phyloP scores from a whole-genome alignment of 2,329 filamentous ascomycete genomes.

The Cadophora luteo-olivacea region DNA sequence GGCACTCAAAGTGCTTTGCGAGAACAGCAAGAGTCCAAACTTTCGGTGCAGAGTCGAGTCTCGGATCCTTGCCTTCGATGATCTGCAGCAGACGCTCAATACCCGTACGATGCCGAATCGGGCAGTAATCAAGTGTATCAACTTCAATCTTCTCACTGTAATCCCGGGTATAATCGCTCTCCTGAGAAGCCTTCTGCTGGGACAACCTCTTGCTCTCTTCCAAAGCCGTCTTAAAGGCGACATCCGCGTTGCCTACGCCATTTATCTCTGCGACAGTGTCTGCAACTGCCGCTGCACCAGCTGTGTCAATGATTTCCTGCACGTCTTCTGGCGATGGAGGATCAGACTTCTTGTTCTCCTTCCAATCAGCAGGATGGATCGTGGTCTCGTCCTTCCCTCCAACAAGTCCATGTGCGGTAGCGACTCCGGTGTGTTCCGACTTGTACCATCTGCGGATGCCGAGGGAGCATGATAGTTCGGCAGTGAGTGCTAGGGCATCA shows the following conservation, averaged over 20 bases:
- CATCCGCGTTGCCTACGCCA: not conserved
- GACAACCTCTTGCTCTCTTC: slow-evolving; percentile 3
- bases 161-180: not conserved
- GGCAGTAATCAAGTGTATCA: slow-evolving; percentile 64
- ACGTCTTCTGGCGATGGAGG: not conserved
- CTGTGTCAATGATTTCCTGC: not conserved
- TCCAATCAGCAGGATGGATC: not conserved
- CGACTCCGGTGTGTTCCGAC: slow-evolving; percentile 45
- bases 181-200: not conserved
- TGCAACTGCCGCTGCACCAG: not conserved
- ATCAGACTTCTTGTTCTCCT: not conserved
- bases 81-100: slow-evolving; percentile 68
- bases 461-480: slow-evolving; percentile 62
- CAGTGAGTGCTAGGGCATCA: slow-evolving; percentile 64
- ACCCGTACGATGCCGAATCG: slow-evolving; percentile 65
- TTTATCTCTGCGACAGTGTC: not conserved
- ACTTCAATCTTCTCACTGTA: slow-evolving; percentile 21
- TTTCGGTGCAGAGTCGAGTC: slow-evolving; percentile 69
- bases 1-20: slow-evolving; percentile 63
- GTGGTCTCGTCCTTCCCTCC: slow-evolving; percentile 54
- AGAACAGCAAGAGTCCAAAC: slow-evolving; percentile 71
- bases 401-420: slow-evolving; percentile 49
- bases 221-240: not conserved
- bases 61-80: slow-evolving; percentile 60
- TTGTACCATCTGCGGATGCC: slow-evolving; percentile 63